Evolutionary conservation across 495 filamentous ascomycete species (phyloP), one percentile per base, ranked within the genome.

Genomic region (Elasticomyces elasticus): DNA sequence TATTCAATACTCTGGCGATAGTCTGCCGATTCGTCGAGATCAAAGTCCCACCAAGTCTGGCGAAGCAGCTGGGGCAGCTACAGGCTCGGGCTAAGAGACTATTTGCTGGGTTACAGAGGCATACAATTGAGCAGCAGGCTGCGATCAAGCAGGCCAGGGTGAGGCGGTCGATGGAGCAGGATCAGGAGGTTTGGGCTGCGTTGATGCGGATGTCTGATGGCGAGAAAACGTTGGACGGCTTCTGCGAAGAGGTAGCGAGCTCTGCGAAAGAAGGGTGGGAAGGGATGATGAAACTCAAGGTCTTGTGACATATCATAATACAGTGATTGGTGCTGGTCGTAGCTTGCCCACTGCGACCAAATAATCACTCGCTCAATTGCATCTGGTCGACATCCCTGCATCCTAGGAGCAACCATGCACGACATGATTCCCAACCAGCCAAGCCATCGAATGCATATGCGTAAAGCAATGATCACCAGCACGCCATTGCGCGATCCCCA

Each of bases 221-320:
- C 1, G 40, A 26, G 1, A 22, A 20, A 5, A 4, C n/a, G n/a
- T n/a, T 61, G 19, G 47, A 44, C 7, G 23, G 17, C 3, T 61
- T 61, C 40, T 52, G 48, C 30, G 27, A 49, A 28, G 48, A 30
- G n/a, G 58, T 57, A 6, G 49, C 54, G 7, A 38, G 27, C 19
- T 26, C 58, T 27, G 58, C 54, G 42, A 48, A 33, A 24, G 58
- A 57, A 38, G 58, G 58, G 1, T 61, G 58, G 58, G 58, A 61
- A 27, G 58, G 58, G 28, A 27, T 61, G 1, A 31, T 22, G 35
- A 56, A 44, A 41, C 28, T 42, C 3, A 51, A 49, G 45, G 12
- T 49, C 12, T 6, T 49, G n/a, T 49, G 35, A 40, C 4, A 12
- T 40, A 3, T 15, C 13, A 2, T 40, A 5, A 40, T 5, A 17